These are phyloP conservation scores for Limonomyces culmigenus DNA, from an alignment of 1,284 basidiomycete genomes.

Conservation along the genomic window DNA sequence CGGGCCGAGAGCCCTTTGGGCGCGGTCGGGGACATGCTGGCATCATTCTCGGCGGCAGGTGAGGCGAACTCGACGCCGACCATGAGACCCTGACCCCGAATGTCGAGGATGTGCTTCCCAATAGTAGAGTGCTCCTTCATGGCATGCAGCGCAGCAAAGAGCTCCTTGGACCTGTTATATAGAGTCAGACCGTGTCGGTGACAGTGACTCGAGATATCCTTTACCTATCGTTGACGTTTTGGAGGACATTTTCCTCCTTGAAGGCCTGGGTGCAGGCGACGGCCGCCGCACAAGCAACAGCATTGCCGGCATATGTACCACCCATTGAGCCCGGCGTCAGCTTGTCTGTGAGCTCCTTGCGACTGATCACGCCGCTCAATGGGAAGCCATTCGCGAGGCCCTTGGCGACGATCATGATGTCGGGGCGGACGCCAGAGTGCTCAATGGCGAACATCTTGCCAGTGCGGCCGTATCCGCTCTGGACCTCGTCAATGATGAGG, in stretches of 20 bases:
- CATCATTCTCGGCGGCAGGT: constrained; percentile 33
- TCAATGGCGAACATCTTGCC: constrained; percentile 77
- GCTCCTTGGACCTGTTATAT: constrained; percentile 51
- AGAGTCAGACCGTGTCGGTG: no score
- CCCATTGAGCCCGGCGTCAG: constrained; percentile 64
- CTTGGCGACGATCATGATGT: constrained; percentile 86
- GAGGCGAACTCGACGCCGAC: constrained; percentile 67
- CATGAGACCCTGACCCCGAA: constrained; percentile 72
- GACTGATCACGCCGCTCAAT: constrained; percentile 70
- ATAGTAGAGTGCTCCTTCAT: constrained; percentile 36
- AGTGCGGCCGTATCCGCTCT: constrained; percentile 80
- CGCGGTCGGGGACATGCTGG: constrained; percentile 20
- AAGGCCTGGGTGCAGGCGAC: constrained; percentile 69
- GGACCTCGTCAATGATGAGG: constrained; percentile 78
- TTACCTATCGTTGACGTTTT: constrained; percentile 61
- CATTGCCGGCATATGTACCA: constrained; percentile 87
- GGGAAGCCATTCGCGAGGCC: constrained; percentile 93
- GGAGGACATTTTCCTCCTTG: constrained; percentile 59
- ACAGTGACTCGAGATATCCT: background rate
- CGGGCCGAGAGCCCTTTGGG: constrained; percentile 55
- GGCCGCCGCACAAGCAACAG: constrained; percentile 78
- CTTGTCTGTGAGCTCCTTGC: constrained; percentile 70
- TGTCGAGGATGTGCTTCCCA: constrained; percentile 45
- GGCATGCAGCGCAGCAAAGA: constrained; percentile 43
- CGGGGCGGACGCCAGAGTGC: constrained; percentile 69